Conservation (phyloP, 768 basidiomycete genomes). For the Pleurotus citrinopileatus region DNA sequence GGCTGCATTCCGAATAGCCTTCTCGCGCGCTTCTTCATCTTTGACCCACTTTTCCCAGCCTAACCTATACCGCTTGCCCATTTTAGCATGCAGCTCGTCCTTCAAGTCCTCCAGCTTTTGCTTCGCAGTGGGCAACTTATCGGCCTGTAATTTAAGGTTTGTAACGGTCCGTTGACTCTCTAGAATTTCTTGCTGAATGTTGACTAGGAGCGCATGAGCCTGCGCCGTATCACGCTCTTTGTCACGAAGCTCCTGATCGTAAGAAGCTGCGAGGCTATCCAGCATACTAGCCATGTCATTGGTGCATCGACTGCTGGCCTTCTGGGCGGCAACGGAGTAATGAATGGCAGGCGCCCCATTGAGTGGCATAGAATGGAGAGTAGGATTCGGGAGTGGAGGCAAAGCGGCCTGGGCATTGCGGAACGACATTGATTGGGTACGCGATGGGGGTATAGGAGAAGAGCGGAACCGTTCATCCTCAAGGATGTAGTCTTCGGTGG, state of each 20-base stretch:
- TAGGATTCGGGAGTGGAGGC: conserved; percentile 40
- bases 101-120: conserved; percentile 60
- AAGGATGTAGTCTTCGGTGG: conserved; percentile 96
- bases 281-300: conserved; percentile 85
- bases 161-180: conserved; percentile 77
- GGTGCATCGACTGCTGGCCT: conserved; percentile 80
- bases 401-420: conserved; percentile 66
- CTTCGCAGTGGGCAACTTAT: conserved; percentile 60
- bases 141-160: conserved; percentile 68
- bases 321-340: conserved; percentile 81
- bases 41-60: conserved; percentile 95
- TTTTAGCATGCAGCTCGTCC: conserved; percentile 63
- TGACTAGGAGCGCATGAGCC: conserved; percentile 80
- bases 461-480: conserved; percentile 97
- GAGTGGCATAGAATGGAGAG: conserved; percentile 42
- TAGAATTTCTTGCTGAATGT: conserved; percentile 87
- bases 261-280: conserved; percentile 83
- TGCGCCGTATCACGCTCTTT: conserved; percentile 91
- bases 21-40: conserved; percentile 80
- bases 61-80: conserved; percentile 76
- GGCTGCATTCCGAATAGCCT: conserved; percentile 56
- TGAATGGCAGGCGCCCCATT: conserved; percentile 76
- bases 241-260: conserved; percentile 88
- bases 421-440: conserved; percentile 65
- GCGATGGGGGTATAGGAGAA: conserved; percentile 78